Evolutionary conservation across 2,329 filamentous ascomycete genomes (phyloP).

Genomic region (Chaetomium sp.): DNA sequence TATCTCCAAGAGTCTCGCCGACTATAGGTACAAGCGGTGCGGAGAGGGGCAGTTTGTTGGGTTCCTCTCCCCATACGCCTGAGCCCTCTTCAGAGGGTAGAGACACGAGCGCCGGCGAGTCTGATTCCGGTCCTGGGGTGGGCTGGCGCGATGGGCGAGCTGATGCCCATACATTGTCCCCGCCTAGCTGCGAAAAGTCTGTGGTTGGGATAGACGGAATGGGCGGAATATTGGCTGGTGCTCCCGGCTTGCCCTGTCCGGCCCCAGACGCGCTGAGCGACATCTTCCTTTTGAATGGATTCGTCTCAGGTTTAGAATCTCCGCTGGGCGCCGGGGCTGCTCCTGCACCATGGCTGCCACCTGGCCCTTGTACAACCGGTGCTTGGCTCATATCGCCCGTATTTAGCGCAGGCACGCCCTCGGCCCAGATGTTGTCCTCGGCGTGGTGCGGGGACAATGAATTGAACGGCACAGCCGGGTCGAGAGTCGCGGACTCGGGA

Average conservation of each 20-base stretch:
- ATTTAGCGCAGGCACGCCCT: slow-evolving; percentile 21
- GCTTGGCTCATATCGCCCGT: slow-evolving; percentile 24
- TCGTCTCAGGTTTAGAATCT: slow-evolving; percentile 45
- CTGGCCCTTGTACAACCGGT: slow-evolving; percentile 32
- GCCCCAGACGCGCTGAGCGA: slow-evolving; percentile 18
- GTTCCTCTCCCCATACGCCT: slow-evolving; percentile 46
- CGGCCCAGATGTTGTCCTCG: slow-evolving; percentile 44
- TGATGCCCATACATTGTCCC: slow-evolving; percentile 43
- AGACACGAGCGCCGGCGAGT: slow-evolving; percentile 43
- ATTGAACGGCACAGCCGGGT: slow-evolving; percentile 36
- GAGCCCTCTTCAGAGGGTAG: slow-evolving; percentile 45
- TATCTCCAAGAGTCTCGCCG: slow-evolving; percentile 44
- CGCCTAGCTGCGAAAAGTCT: slow-evolving; percentile 47
- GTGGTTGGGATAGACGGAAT: slow-evolving; percentile 22
- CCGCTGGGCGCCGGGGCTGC: slow-evolving; percentile 38
- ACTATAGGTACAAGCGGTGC: slow-evolving; percentile 33
- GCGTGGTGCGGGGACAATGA: slow-evolving; percentile 39
- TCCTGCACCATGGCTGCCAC: slow-evolving; percentile 25
- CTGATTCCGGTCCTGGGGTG: slow-evolving; percentile 37
- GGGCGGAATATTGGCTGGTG: slow-evolving; percentile 13
- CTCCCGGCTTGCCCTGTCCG: slow-evolving; percentile 12
- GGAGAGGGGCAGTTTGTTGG: slow-evolving; percentile 36
- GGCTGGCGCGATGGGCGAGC: slow-evolving; percentile 38
- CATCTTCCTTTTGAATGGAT: slow-evolving; percentile 57
- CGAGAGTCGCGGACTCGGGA: slow-evolving; percentile 37